Base-by-base conservation (phyloP, 176 grass and related monocot species). In the Puya raimondii region DNA sequence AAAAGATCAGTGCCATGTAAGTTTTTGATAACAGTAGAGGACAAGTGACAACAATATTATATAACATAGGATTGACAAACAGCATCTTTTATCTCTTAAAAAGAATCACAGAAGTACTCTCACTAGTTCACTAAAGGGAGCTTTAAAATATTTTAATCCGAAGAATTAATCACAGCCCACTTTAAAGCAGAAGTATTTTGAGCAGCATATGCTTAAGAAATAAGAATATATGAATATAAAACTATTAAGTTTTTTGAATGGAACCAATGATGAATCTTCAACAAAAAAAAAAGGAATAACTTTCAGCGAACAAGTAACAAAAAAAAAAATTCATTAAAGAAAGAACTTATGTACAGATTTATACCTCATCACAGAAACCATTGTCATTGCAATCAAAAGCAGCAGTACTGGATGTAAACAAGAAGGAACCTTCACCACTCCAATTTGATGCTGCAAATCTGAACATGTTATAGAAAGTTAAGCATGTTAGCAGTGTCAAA, bases 341-440 rank as follows among this genome's bases (percentile, higher is more conserved):
- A 77, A 69, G 48, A 10, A 25, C 27, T 69, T 59, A 59, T n/a
- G 23, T 26, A 49, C 48, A 47, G 51, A 65, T 33, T 26, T 49
- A 23, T 64, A 97, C 93, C 94, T 99, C 87, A 20, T 90, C 73
- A 54, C 94, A 99, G 42, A 83, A 74, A 70, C 51, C 73, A 47
- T 99, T 99, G 78, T 93, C 75, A 9, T 63, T 90, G 49, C 80
- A 83, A 71, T 99, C 89, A 84, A 86, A 92, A 10, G 81, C 67
- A 71, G 84, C 87, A 59, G 89, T 83, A 70, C 94, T 93, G 26
- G 94, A 99, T 65, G 94, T 90, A 74, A 99, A 93, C 65, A 99
- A 23, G 69, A 99, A 99, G 69, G 84, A 88, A 63, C 94, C 94
- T 85, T 90, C 89, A 66, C 87, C 78, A 4, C 33, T 99, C 94